phyloP scores from a whole-genome alignment of 1,284 basidiomycete species.

The Phaffia rhodozyma region DNA sequence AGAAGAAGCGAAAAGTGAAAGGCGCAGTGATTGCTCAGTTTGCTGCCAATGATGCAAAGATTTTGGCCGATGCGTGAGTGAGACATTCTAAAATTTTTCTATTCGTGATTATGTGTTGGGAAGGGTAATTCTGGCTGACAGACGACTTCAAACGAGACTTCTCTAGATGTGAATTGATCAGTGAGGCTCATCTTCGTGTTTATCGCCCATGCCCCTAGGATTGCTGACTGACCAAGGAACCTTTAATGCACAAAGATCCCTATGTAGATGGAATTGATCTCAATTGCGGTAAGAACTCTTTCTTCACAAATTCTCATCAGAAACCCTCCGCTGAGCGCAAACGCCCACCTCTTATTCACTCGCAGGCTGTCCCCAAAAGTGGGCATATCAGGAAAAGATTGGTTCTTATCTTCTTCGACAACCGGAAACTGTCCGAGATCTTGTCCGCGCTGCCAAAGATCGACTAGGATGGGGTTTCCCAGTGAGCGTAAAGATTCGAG shows the following conservation, averaged over 20 bases:
- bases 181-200: conserved; percentile 20
- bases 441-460: conserved; percentile 43
- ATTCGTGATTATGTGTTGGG: too few relatives aligned
- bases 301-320: neutral
- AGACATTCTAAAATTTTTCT: too few relatives aligned
- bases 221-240: neutral
- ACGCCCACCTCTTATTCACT: neutral
- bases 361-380: conserved; percentile 41
- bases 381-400: conserved; percentile 46
- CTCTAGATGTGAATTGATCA: conserved; percentile 38
- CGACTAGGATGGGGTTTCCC: conserved; percentile 43
- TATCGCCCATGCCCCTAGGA: neutral
- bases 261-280: conserved; percentile 47
- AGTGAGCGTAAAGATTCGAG: conserved; percentile 48
- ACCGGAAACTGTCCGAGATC: conserved; percentile 45
- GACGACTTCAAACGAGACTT: too few relatives aligned
- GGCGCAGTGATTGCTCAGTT: conserved; percentile 45
- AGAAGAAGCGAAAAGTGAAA: conserved; percentile 16
- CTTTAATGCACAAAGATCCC: conserved; percentile 19
- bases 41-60: conserved; percentile 40
- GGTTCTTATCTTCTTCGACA: conserved; percentile 47
- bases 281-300: conserved; percentile 39
- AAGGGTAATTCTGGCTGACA: too few relatives aligned
- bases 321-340: neutral
- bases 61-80: conserved; percentile 42